phyloP scores from a whole-genome alignment of 495 filamentous ascomycete species.

The Cladorrhinum samala region DNA sequence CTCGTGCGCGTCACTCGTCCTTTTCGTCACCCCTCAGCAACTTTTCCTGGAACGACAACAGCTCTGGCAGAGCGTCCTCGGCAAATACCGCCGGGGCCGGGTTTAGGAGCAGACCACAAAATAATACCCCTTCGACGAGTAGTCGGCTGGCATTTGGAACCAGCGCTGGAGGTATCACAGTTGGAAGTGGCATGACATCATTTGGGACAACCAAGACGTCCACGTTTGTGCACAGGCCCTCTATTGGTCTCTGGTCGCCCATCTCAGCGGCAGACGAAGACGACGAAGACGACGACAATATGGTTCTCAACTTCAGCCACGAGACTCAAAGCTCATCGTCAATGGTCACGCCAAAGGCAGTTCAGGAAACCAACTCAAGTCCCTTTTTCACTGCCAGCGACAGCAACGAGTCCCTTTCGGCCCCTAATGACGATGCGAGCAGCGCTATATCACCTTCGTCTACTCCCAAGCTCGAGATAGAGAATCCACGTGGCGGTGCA shows the following conservation, averaged over 20 bases:
- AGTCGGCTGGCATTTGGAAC: conserved; percentile 1
- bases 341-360: not conserved
- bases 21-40: conserved; percentile 21
- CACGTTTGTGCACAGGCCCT: conserved; percentile 19
- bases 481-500: conserved; percentile 18
- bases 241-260: conserved; percentile 34
- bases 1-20: conserved; percentile 25
- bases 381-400: not conserved
- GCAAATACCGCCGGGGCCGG: conserved; percentile 28
- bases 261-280: conserved; percentile 18
- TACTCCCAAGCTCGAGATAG: conserved; percentile 6
- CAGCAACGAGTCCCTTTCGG: not conserved
- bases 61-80: conserved; percentile 23
- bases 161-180: conserved; percentile 26
- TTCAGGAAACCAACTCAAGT: not conserved
- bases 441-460: not conserved
- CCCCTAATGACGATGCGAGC: not conserved
- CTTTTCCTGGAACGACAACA: conserved; percentile 26
- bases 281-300: conserved; percentile 38
- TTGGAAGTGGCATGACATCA: conserved; percentile 30
- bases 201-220: conserved; percentile 22
- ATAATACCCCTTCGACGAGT: not conserved
- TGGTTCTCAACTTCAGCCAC: conserved; percentile 41
- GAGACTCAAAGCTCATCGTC: conserved; percentile 13
- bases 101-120: conserved; percentile 22